Evolutionary conservation across 805 yeast genomes (phyloP), one percentile per base, ranked within the genome.

Genomic region (Komagataella kurtzmanii): DNA sequence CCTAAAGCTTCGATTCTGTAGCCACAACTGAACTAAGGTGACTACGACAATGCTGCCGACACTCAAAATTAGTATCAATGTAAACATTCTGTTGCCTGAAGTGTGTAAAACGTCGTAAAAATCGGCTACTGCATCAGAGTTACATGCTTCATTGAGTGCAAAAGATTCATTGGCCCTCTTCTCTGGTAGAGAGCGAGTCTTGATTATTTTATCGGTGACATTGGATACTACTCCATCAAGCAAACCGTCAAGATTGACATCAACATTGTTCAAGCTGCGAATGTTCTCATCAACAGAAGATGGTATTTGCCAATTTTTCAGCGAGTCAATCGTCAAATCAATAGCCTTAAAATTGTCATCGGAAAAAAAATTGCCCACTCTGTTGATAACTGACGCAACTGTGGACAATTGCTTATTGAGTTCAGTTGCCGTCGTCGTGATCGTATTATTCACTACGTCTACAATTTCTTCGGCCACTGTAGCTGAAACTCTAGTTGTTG

Each of bases 391-490:
- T 7, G 69, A 65, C 1, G 81, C 61, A 0, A 85, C 68, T 12
- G 57, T 87, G 82, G 6, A 90, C 64, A 0, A 81, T 67, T 1
- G 65, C 62, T 1, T 87, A 73, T 2, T 91, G 59, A 30, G 67
- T 6, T 79, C 89, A 47, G 69, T 68, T 0, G 86, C 78, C n/a
- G 81, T 62, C 0, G 65, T 64, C 0, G 65, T 65, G 1, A 88
- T 63, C 0, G 93, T 80, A 1, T 66, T 66, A 59, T 90, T 88
- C 2, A 88, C 85, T 18, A 73, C 66, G 3, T 63, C 62, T 6
- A 89, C 72, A 1, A 88, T 69, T 1, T 75, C 61, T 57, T 84
- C 86, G 0, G 95, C 81, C 0, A 88, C 77, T 60, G 86, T 84
- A 1, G 86, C 63, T 0, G 95, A 95, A 30, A 81, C 79, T 56